Evolutionary conservation across 345 rosid species (phyloP).

Genomic region (Psidium friedrichsthalianum): DNA sequence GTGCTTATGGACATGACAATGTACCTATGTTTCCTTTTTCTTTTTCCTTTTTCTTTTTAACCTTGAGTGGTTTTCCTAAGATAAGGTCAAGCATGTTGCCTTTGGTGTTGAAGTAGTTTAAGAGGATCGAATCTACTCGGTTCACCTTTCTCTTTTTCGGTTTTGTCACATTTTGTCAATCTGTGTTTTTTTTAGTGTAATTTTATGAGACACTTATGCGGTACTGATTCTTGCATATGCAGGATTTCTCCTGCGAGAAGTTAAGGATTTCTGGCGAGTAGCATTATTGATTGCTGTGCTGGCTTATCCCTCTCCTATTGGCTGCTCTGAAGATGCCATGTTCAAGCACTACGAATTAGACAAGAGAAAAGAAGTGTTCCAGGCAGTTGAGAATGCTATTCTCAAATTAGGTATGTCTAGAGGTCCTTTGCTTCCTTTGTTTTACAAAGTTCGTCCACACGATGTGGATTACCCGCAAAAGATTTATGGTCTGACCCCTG

Average conservation of each 20-base stretch:
- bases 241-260: constrained; percentile 73
- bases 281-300: constrained; percentile 55
- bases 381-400: constrained; percentile 41
- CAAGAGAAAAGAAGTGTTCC: constrained; percentile 38
- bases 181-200: neutral
- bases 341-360: constrained; percentile 31
- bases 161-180: neutral
- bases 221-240: neutral
- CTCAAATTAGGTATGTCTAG: constrained; percentile 34
- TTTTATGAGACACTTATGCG: neutral
- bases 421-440: neutral
- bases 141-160: neutral
- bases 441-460: neutral
- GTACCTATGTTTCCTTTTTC: neutral
- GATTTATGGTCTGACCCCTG: neutral
- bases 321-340: constrained; percentile 16
- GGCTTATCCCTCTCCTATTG: constrained; percentile 28
- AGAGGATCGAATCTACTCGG: neutral
- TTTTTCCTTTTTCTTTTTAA: neutral
- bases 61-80: neutral
- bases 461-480: neutral
- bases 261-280: constrained; percentile 82
- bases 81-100: neutral
- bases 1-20: neutral
- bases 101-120: neutral